Evolutionary conservation across 1,284 basidiomycete species (phyloP), one percentile per base, ranked within the genome.

Genomic region (Cutaneotrichosporon sp.): DNA sequence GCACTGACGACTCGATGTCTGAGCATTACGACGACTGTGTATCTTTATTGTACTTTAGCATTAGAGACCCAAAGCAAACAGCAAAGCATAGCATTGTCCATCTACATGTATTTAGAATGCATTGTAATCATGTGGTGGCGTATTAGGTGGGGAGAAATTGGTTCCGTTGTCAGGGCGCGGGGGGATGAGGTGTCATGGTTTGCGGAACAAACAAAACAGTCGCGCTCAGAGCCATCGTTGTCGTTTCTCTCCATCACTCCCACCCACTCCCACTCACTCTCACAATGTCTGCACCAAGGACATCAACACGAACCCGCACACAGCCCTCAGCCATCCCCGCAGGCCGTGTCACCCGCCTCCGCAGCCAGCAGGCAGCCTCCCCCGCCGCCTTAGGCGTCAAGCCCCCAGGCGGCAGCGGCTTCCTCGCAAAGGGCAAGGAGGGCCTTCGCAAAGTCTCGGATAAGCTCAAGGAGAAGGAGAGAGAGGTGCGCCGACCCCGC

Each of bases 381-480:
- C 49, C 49, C 10, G 49, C 34, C 1, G 51, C 34, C 50, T 36
- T 53, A 34, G 51, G 51, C 24, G 33, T 36, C 14, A 34, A 33
- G 14, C 34, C 51, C 8, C 27, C 25, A 16, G 18, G 13, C 45
- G 18, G 13, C 45, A 22, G 25, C 47, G 51, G 73, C 1, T 42
- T 78, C 5, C 61, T 78, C 13, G 70, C 74, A 3, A 75, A 69
- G 56, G 62, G 71, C 20, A 74, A 72, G 63, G 74, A 73, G 34
- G 73, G 71, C 0, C 59, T 78, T 14, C 65, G 74, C 54, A 76
- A 72, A 46, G 73, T 76, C 0, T 75, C 73, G 0, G 73, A 73
- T 47, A 77, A 77, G 66, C 68, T 75, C 38, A 70, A 68, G 43
- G 66, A 75, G 55, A 75, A 74, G 62, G 62, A 59, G 49, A 49